Percentiles rank a stretch among this genome's conserved stretches.
These are phyloP conservation scores for Plasmodium vinckei DNA, from an alignment of 169 alveolate genomes.

Conservation along the genomic window DNA sequence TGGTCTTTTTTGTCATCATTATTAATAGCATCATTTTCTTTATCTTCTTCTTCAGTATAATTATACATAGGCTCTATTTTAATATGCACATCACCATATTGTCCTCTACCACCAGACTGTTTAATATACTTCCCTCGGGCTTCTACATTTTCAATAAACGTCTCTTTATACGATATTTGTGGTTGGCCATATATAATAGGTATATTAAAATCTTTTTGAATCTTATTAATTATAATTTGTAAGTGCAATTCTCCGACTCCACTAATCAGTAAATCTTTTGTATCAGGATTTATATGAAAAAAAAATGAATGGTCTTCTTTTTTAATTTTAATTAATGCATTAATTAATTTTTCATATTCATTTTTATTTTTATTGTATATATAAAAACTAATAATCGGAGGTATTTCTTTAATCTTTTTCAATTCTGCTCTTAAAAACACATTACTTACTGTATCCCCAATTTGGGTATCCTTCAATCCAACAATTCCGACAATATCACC, in stretches of 20 bases:
- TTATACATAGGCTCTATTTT: slow-evolving; percentile 87
- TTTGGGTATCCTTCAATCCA: slow-evolving; percentile 88
- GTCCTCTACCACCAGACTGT: slow-evolving; percentile 92
- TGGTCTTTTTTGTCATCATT: slow-evolving; percentile 10
- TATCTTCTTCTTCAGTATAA: slow-evolving; percentile 83
- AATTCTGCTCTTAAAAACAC: slow-evolving; percentile 79
- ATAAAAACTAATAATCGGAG: slow-evolving; percentile 87
- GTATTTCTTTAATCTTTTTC: slow-evolving; percentile 89
- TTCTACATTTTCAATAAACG: slow-evolving; percentile 81
- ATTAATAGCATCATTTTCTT: slow-evolving; percentile 6
- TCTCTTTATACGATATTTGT: slow-evolving; percentile 93
- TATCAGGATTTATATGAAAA: slow-evolving; percentile 86
- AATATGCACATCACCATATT: slow-evolving; percentile 90
- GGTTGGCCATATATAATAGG: slow-evolving; percentile 91
- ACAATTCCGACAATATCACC: slow-evolving; percentile 88
- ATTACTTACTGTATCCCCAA: slow-evolving; percentile 90
- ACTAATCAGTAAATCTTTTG: slow-evolving; percentile 89
- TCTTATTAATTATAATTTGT: slow-evolving; percentile 94
- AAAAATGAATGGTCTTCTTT: slow-evolving; percentile 88
- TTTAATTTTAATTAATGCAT: slow-evolving; percentile 84
- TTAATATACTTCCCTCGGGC: slow-evolving; percentile 89
- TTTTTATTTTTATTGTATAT: slow-evolving; percentile 80
- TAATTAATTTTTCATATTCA: slow-evolving; percentile 87
- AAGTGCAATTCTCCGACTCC: slow-evolving; percentile 97
- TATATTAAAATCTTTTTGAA: slow-evolving; percentile 91